Base-by-base conservation (phyloP, 108 stramenopile genomes). In the Fistulifera solaris region DNA sequence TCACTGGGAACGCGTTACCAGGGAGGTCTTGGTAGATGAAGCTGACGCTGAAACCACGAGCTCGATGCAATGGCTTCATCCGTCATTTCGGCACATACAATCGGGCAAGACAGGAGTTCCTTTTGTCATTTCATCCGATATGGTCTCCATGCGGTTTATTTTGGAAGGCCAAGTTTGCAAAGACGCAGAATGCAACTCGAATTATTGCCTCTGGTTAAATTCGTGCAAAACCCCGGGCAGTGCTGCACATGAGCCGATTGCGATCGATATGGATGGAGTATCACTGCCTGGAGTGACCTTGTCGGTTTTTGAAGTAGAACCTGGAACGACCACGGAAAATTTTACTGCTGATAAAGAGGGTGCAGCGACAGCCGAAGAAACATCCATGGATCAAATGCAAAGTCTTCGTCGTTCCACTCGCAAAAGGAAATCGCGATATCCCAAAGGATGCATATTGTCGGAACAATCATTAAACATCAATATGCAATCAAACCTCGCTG, bases 401-500 rank as follows among this genome's bases (percentile, higher is more conserved):
- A 35, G 31, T 38, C 40, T 67, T 8, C 70, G 76, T 2, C 57
- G 76, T 40, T 77, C 76, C 16, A 50, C 61, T 8, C 57, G 76
- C 43, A 67, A 59, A 40, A 54, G 59, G 6, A 71, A 77, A 38
- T 21, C 62, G 22, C 27, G 27, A 26, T 68, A 61, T 57, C 76
- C 76, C 15, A 27, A 58, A 48, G 76, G 70, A 18, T 35, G 40
- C 12, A 44, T 77, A 11, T n/a, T 62, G 7, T 43, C 42, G n/a
- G 70, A 77, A 65, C 31, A 53, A 3, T 28, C 31, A 8, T 38
- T 68, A 15, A 21, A 62, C 18, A 52, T 71, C 19, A 40, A 52
- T 15, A 19, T 68, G 43, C 28, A 57, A 22, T 46, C 63, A 28
- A 77, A 77, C 52, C 21, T 77, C 18, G 76, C 76, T 13, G 70